Base-by-base conservation (phyloP, 345 rosid genomes). In the Acer negundo region DNA sequence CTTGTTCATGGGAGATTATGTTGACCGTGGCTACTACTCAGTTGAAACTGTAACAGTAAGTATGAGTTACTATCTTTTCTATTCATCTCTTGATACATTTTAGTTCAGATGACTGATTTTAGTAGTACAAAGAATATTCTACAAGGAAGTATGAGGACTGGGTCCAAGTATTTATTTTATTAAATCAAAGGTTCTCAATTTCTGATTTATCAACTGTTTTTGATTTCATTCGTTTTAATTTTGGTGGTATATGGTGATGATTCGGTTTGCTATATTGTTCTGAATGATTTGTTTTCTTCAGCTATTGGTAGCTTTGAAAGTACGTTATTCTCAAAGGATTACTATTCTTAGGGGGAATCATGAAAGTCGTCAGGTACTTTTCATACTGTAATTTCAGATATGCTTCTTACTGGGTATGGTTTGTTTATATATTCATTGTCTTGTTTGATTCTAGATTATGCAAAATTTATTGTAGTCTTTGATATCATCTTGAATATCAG, bases 321-420 rank as follows among this genome's bases (percentile, higher is more conserved):
- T 94, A 75, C 93, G 95, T 67, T 90, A 91, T 84, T 86, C 91
- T 76, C 97, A 91, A 66, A 85, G 99, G 80, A 89, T 95, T 78
- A 95, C 99, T n/a, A 92, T 93, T 85, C 91, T 95, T 23, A 87
- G 99, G 84, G 99, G 99, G 79, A 95, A 95, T 77, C 99, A 95
- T 74, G 99, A 95, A 87, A 93, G 98, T 77, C 98, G 99, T 55
- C 99, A 95, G 97, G 99, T 95, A 86, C 31, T 78, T 49, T 51
- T 76, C n/a, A 0, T 61, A 40, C n/a, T 51, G n/a, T 46, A 40
- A n/a, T 46, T 61, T 71, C 26, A 10, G 23, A 20, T 40, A 42
- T 79, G 66, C 11, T 20, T 64, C 28, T 63, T 73, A 13, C 42
- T 42, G 20, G 7, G 47, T 40, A 24, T 35, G 16, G 22, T 63